Percentiles rank a stretch among this genome's conserved stretches.
Evolutionary conservation across 2,329 filamentous ascomycete species (phyloP).

Genomic region (Epichloe gansuensis): DNA sequence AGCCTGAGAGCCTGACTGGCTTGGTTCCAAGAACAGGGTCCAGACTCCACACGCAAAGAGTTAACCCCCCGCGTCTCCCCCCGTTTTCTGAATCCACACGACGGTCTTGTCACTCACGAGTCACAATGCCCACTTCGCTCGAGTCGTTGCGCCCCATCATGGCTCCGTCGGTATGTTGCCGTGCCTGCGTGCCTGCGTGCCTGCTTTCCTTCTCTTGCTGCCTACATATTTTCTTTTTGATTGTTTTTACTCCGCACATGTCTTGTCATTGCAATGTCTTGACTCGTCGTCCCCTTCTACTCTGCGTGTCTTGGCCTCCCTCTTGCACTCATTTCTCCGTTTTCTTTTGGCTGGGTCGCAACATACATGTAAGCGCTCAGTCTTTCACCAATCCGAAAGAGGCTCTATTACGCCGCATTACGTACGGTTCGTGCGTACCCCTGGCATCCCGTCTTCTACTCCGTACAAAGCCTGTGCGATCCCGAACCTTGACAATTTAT

Average conservation of each 20-base stretch:
- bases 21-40: not conserved
- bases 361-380: not conserved
- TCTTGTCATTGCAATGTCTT: constrained; percentile 4
- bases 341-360: not conserved
- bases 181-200: not conserved
- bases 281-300: constrained; percentile 4
- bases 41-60: not conserved
- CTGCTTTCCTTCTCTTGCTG: constrained; percentile 3
- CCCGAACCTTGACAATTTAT: not conserved
- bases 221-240: constrained; percentile 1
- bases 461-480: not conserved
- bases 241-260: not conserved
- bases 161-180: constrained; percentile 44
- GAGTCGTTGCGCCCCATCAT: constrained; percentile 50
- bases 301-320: constrained; percentile 6
- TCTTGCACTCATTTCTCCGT: not conserved
- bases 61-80: not conserved
- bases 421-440: constrained; percentile 4
- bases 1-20: not conserved
- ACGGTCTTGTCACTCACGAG: not conserved
- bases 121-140: constrained; percentile 41
- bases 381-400: not conserved
- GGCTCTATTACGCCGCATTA: not conserved
- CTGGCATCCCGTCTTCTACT: constrained; percentile 1
- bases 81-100: not conserved